Percentiles rank a stretch among this genome's conserved stretches.
Evolutionary conservation across 148 eudicot species (phyloP).

Genomic region (Chenopodium formosanum): DNA sequence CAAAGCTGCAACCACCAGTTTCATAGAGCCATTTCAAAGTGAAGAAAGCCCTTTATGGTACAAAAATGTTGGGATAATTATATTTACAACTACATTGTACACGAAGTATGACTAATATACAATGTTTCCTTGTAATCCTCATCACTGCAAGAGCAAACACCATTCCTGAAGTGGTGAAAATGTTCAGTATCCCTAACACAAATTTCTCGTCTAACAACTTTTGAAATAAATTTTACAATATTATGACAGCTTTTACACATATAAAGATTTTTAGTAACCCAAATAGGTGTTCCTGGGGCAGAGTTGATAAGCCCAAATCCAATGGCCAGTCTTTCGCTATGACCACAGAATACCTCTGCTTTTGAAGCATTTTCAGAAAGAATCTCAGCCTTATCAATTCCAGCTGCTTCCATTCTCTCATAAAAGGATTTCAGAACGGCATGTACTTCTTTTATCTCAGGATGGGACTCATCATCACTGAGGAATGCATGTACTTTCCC

Average conservation of each 20-base stretch:
- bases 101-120: background rate
- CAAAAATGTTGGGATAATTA: background rate
- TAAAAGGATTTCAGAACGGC: constrained; percentile 62
- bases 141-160: constrained; percentile 82
- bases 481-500: constrained; percentile 91
- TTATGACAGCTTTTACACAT: constrained; percentile 83
- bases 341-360: constrained; percentile 87
- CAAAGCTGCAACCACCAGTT: background rate
- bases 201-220: constrained; percentile 74
- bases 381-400: constrained; percentile 29
- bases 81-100: background rate
- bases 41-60: background rate
- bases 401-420: constrained; percentile 56
- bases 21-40: background rate
- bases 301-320: constrained; percentile 77
- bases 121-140: constrained; percentile 49
- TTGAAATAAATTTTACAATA: constrained; percentile 70
- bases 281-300: constrained; percentile 78
- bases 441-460: constrained; percentile 68
- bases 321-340: constrained; percentile 83
- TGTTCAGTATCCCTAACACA: constrained; percentile 76
- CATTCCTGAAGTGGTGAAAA: constrained; percentile 86
- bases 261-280: constrained; percentile 83
- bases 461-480: constrained; percentile 74
- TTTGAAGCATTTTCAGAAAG: constrained; percentile 49